Base-by-base conservation (phyloP, 2,329 filamentous ascomycete species). In the Fusarium sp. region DNA sequence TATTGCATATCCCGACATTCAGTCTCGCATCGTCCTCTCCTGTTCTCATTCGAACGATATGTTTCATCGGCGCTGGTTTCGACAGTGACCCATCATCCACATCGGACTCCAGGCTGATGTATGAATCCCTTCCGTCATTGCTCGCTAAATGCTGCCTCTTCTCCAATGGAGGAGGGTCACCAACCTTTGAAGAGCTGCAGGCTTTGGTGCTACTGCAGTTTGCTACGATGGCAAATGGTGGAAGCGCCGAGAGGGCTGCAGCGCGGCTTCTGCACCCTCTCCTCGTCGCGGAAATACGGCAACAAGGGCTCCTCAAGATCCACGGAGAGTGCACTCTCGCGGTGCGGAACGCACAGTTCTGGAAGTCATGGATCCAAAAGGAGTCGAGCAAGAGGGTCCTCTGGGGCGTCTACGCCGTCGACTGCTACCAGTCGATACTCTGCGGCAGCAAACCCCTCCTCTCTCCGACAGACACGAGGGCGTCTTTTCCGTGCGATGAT, bases 401-500 rank as follows among this genome's bases (percentile, higher is more conserved):
- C 27, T 60, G 57, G 37, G 37, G 58, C 7, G 58, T 45, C 13
- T 61, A 61, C 38, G 40, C 58, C 13, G 58, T 61, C 10, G 58
- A 61, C 20, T 61, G 58, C 38, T 61, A 45, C 58, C 37, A 45
- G 58, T 45, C 58, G 9, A 61, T 61, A 42, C 37, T 61, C 37
- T 61, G 58, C 27, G 58, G 58, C 16, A 61, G 58, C 24, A 61
- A 61, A 45, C 37, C 58, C 16, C 37, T 61, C 10, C 37, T 61
- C 37, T 61, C 24, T n/a, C 58, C 58, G n/a, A 61, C 58, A 45
- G 58, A 61, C 38, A 61, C 58, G 10, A 45, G 58, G n/a, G 58
- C 37, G 13, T 45, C 37, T 31, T 45, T 61, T 29, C 58, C 58
- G 13, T 61, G 58, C 27, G 37, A 61, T 4, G 22, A 61, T 31